Evolutionary conservation across 495 filamentous ascomycete genomes (phyloP).

Genomic region (Penicillium cosmopolitanum): DNA sequence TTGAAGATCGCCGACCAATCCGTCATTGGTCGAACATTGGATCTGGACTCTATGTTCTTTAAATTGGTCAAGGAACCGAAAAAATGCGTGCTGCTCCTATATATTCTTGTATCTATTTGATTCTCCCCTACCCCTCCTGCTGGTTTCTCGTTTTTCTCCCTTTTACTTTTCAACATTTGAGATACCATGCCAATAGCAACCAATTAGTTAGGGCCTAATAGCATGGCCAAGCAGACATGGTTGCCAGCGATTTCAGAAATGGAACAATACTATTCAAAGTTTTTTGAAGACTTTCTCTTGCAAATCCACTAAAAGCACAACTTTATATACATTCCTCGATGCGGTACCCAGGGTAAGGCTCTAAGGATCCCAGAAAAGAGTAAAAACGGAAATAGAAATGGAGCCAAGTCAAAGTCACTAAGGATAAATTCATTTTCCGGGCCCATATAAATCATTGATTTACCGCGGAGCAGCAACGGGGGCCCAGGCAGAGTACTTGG

Average conservation of each 20-base stretch:
- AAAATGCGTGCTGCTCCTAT: slow-evolving; percentile 16
- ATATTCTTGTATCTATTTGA: slow-evolving; percentile 37
- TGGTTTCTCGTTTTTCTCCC: slow-evolving; percentile 16
- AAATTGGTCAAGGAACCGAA: slow-evolving; percentile 10
- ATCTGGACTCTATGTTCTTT: slow-evolving; percentile 51
- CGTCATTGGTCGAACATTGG: slow-evolving; percentile 54
- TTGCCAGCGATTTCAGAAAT: slow-evolving; percentile 24
- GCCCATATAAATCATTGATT: slow-evolving; percentile 18
- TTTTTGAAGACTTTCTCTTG: slow-evolving; percentile 22
- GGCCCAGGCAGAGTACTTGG: slow-evolving; percentile 50
- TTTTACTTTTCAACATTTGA: slow-evolving; percentile 25
- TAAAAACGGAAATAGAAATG: slow-evolving; percentile 19
- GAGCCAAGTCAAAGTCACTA: slow-evolving; percentile 11
- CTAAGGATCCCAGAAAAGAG: slow-evolving; percentile 1
- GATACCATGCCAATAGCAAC: slow-evolving; percentile 39
- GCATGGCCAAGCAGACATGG: slow-evolving; percentile 19
- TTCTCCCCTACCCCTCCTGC: slow-evolving; percentile 14
- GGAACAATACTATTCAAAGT: slow-evolving; percentile 14
- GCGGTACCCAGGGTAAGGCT: slow-evolving; percentile 7
- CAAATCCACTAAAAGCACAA: slow-evolving; percentile 38
- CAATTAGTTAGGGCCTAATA: slow-evolving; percentile 19
- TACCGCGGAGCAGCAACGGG: slow-evolving; percentile 52
- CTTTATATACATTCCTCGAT: slow-evolving; percentile 48
- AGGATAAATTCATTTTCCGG: slow-evolving; percentile 29
- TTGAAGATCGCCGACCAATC: slow-evolving; percentile 57